Evolutionary conservation across 495 filamentous ascomycete species (phyloP).

Genomic region (Cetradonia linearis): DNA sequence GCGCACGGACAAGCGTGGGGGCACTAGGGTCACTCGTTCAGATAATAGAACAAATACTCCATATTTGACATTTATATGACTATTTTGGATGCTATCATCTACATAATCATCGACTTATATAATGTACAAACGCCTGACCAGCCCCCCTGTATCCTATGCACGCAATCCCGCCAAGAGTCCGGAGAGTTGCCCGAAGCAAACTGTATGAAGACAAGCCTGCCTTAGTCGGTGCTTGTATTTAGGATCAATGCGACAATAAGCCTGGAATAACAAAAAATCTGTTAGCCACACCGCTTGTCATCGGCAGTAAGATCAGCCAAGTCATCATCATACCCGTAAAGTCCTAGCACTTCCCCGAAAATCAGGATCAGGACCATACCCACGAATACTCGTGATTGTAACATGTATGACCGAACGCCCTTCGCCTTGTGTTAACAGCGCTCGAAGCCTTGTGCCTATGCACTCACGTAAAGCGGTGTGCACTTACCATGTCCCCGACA

Average conservation of each 20-base stretch:
- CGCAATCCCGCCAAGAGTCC: neutral
- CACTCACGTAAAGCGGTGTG: neutral
- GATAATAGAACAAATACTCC: neutral
- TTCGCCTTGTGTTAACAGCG: conserved; percentile 30
- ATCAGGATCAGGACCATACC: conserved; percentile 98
- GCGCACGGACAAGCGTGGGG: conserved; percentile 6
- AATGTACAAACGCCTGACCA: neutral
- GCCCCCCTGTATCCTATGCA: neutral
- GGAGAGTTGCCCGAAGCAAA: neutral
- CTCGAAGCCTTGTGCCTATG: neutral
- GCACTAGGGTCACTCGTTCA: neutral
- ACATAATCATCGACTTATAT: neutral
- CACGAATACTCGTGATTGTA: conserved; percentile 88
- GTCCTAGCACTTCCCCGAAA: conserved; percentile 93
- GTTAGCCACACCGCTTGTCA: conserved; percentile 10
- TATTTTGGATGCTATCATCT: neutral
- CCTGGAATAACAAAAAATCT: conserved; percentile 7
- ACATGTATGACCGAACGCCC: conserved; percentile 91
- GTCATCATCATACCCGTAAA: conserved; percentile 89
- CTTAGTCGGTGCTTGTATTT: conserved; percentile 22
- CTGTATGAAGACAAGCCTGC: conserved; percentile 1
- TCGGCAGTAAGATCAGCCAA: conserved; percentile 33
- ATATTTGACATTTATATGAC: neutral
- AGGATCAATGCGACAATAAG: conserved; percentile 28
- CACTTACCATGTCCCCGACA: conserved; percentile 71